Base-by-base conservation (phyloP, 164 flowering plant species). In the Stephania cephalantha region DNA sequence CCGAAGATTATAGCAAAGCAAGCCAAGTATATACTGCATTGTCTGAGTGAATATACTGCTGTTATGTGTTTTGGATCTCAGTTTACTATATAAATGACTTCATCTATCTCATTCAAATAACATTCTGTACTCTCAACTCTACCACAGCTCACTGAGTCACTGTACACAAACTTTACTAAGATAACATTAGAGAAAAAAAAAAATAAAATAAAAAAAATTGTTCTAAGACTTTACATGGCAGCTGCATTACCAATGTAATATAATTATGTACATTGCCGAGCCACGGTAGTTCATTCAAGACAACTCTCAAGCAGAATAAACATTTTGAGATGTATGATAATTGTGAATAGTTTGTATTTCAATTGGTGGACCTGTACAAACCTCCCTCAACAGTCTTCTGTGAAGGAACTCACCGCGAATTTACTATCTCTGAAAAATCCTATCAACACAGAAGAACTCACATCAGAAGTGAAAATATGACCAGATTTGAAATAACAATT, bases 11-110 rank as follows among this genome's bases (percentile, higher is more conserved):
- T 15, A 52, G 71, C 22, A 72, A 75, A 17, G 84, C 88, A 0
- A 68, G 77, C 78, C 79, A 86, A 87, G 76, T 85, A 72, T 31
- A 72, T 31, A 88, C 87, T 9, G 87, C 86, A 10, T 74, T 85
- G 5, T 86, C 85, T 1, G 85, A 82, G 35, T 31, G 35, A 1
- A 35, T 35, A 35, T 2, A 35, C 42, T 35, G 42, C 42, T 35
- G 42, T 25, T 0, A 25, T 25, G 25, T 35, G 42, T 35, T 35
- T 35, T 35, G 42, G 42, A 35, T 35, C 42, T 35, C 42, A 35
- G 42, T 35, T 35, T 35, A 35, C 42, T 4, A 35, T 35, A 35
- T 35, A 35, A 35, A 35, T 35, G 42, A 35, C 3, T 35, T 35
- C 42, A 35, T 35, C 1, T 1, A 35, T 35, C 42, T 35, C 42